phyloP scores from a whole-genome alignment of 441 rosid species.

The Sinapis alba region DNA sequence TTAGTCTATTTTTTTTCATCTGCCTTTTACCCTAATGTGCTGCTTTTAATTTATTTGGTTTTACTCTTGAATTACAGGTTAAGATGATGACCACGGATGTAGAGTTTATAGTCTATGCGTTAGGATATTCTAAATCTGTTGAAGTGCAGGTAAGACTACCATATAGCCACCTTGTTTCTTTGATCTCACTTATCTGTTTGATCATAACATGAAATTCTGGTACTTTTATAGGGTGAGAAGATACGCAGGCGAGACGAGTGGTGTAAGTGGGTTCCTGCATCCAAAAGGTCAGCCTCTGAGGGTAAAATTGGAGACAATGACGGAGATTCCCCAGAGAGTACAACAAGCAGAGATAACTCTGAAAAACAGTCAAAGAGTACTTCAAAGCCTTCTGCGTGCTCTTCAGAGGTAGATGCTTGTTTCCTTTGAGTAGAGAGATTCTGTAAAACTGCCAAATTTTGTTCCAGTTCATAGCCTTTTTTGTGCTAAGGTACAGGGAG shows the following conservation, averaged over 20 bases:
- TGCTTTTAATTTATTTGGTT: background rate
- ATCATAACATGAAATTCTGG: conserved; percentile 24
- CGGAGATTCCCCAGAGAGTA: conserved; percentile 24
- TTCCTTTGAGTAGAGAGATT: background rate
- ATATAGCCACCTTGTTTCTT: conserved; percentile 16
- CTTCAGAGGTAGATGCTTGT: conserved; percentile 37
- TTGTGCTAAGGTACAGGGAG: conserved; percentile 36
- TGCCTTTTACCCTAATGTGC: conserved; percentile 8
- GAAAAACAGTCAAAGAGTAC: conserved; percentile 32
- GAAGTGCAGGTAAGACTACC: conserved; percentile 81
- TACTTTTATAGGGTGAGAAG: conserved; percentile 63
- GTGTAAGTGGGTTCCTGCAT: conserved; percentile 71
- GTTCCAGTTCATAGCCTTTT: conserved; percentile 16
- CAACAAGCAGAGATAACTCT: conserved; percentile 35
- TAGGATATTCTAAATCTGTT: conserved; percentile 64
- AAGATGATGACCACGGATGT: conserved; percentile 79
- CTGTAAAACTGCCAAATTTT: conserved; percentile 33
- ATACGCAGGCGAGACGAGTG: conserved; percentile 73
- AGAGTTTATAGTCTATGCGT: conserved; percentile 68
- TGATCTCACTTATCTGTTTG: conserved; percentile 14
- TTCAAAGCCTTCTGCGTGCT: background rate
- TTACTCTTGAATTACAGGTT: conserved; percentile 53
- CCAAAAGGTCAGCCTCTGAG: conserved; percentile 45
- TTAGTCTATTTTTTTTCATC: background rate
- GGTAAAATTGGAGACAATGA: conserved; percentile 42